phyloP scores from a whole-genome alignment of 345 rosid species.

The Populus simonii region DNA sequence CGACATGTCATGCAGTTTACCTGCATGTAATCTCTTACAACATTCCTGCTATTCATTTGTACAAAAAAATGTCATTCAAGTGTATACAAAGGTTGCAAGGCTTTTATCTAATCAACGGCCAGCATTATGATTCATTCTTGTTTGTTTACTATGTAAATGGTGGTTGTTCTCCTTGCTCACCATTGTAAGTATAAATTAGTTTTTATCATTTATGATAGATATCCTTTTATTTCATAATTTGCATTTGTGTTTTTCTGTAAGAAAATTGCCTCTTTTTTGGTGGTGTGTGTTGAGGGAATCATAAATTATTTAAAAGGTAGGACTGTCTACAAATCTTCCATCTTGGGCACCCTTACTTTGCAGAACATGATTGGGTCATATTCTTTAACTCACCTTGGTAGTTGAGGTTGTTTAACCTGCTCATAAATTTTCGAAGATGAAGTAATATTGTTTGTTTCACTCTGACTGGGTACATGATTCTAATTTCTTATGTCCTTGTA shows the following conservation, averaged over 20 bases:
- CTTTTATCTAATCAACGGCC: conserved; percentile 74
- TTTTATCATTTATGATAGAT: not conserved
- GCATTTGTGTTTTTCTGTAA: not conserved
- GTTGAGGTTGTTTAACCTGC: not conserved
- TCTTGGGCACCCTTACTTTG: not conserved
- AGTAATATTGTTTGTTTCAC: not conserved
- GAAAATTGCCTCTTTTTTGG: not conserved
- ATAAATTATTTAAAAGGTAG: too few species aligned
- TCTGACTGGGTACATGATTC: not conserved
- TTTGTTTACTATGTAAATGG: conserved; percentile 82
- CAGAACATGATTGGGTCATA: not conserved
- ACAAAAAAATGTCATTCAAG: conserved; percentile 84
- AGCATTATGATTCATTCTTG: conserved; percentile 78
- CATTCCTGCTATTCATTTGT: conserved; percentile 76
- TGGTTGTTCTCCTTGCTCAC: conserved; percentile 83
- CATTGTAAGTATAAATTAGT: conserved; percentile 53
- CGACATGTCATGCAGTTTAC: conserved; percentile 74
- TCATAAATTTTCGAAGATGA: not conserved
- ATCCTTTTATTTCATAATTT: not conserved
- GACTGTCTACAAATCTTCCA: too few species aligned
- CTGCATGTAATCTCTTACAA: conserved; percentile 94
- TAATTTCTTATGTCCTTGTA: not conserved
- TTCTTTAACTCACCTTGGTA: not conserved
- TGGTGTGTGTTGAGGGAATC: not conserved
- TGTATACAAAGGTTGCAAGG: conserved; percentile 66